These are phyloP conservation scores for Tetratostichococcus sp. DNA, from an alignment of 139 green algal genomes.

Conservation along the genomic window DNA sequence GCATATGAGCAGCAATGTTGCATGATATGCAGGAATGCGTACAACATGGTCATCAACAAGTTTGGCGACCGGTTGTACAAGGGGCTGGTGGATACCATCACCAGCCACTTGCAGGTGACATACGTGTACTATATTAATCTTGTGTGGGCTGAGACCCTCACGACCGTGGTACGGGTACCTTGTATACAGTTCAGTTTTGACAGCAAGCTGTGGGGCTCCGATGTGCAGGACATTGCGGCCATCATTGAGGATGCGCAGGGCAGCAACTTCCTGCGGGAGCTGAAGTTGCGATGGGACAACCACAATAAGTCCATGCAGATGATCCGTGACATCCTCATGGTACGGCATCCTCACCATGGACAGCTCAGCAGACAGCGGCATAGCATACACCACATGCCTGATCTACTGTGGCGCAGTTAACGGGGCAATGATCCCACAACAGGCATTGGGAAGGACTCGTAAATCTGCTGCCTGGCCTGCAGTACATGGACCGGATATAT, in stretches of 20 bases:
- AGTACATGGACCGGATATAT: conserved; percentile 99
- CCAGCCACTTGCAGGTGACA: conserved; percentile 51
- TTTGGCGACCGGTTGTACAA: conserved; percentile 90
- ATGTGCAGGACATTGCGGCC: conserved; percentile 42
- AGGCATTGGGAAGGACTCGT: no score
- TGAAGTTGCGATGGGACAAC: conserved; percentile 82
- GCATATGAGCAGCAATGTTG: neutral
- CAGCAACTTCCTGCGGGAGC: conserved; percentile 77
- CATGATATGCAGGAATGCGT: conserved; percentile 79
- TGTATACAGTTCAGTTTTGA: no score
- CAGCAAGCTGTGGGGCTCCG: no score
- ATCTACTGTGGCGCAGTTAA: no score
- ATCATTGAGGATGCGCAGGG: conserved; percentile 70
- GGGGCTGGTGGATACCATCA: conserved; percentile 73
- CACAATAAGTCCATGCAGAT: conserved; percentile 95
- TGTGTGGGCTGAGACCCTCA: no score
- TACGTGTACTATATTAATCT: no score
- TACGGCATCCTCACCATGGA: no score
- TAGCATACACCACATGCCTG: no score
- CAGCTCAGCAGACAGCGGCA: no score
- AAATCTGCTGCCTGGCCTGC: no score
- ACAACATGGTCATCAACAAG: conserved; percentile 99
- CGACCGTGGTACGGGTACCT: no score
- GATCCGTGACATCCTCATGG: conserved; percentile 98
- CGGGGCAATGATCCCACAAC: no score